Evolutionary conservation across 371 early-diverging fungal genomes (phyloP).

Genomic region (Syncephalastrum racemosum): DNA sequence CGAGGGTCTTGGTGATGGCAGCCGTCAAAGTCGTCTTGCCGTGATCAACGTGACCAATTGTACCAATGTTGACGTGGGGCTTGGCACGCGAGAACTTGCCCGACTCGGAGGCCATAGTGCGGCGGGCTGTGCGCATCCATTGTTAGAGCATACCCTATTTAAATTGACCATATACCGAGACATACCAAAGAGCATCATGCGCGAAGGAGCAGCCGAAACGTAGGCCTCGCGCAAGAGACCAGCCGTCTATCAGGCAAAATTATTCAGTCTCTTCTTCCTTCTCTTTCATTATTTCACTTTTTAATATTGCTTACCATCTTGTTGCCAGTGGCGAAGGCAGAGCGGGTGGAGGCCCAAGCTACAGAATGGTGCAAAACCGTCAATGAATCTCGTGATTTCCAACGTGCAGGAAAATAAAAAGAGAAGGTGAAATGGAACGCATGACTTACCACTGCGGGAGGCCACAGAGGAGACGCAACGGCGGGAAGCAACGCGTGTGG

Average conservation of each 20-base stretch:
- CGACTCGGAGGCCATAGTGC: slow-evolving; percentile 47
- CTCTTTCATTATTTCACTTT: background rate
- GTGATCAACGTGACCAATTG: slow-evolving; percentile 99
- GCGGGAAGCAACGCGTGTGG: slow-evolving; percentile 49
- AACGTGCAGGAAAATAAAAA: background rate
- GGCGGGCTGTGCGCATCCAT: slow-evolving; percentile 30
- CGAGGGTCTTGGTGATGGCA: slow-evolving; percentile 97
- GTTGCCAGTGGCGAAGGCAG: slow-evolving; percentile 44
- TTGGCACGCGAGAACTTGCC: slow-evolving; percentile 74
- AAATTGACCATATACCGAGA: background rate
- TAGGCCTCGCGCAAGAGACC: slow-evolving; percentile 42
- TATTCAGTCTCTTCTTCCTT: background rate
- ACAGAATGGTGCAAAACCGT: slow-evolving; percentile 4
- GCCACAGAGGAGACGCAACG: slow-evolving; percentile 45
- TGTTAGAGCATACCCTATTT: background rate
- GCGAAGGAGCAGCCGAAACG: slow-evolving; percentile 36
- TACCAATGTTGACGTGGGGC: slow-evolving; percentile 99
- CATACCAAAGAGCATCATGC: slow-evolving; percentile 45
- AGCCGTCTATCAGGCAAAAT: slow-evolving; percentile 28
- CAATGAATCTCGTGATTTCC: slow-evolving; percentile 1
- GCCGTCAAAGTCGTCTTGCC: slow-evolving; percentile 99
- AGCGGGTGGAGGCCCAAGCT: slow-evolving; percentile 43
- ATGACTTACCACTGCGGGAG: slow-evolving; percentile 34
- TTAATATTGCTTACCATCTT: slow-evolving; percentile 30
- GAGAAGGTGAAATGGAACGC: background rate